Base-by-base conservation (phyloP, 768 basidiomycete genomes). In the Mycena capillaripes region DNA sequence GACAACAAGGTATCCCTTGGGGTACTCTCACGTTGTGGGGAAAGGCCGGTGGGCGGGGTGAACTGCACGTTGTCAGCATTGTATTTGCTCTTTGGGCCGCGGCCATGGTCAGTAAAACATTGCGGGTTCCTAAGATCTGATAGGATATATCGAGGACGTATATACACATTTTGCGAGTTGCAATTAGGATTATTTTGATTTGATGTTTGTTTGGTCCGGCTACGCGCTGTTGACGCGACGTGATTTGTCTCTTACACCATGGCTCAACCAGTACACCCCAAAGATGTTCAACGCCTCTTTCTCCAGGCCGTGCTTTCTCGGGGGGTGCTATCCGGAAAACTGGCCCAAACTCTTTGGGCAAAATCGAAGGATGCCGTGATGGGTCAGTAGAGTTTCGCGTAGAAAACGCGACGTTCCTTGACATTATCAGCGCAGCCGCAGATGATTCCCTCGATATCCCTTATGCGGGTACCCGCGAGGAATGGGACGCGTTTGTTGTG, bases 61-160 rank as follows among this genome's bases (percentile, higher is more conserved):
- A 99, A 76, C 77, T 99, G 57, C 98, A 99, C 81, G 83, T 89
- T 44, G 91, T 92, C 48, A 91, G 91, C 77, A 72, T 95, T 40
- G 78, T 97, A n/a, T 95, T 96, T 81, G 93, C 85, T 9, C 79
- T 86, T 16, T 99, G 97, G 97, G 97, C 94, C 11, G 93, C 96
- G 19, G 93, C 95, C 57, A 99, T 99, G 97, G 95, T 99, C 74
- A 97, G 95, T 88, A 99, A 99, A 85, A 99, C 98, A 19, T 86
- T 99, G 55, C 89, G 91, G 59, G 90, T 98, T 61, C 94, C 95
- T 16, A 96, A 96, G 83, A 76, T 89, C 55, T 95, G 82, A 76
- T 72, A 23, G 16, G 52, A 25, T 21, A 42, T 48, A 30, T 44
- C 68, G 38, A 10, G 17, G 27, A 42, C 44, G 23, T 44, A 52